A percentile compares a stretch with the other conserved stretches of the same genome.
Conservation (phyloP, 1,284 basidiomycete genomes). For the Apiotrichum gamsii region DNA sequence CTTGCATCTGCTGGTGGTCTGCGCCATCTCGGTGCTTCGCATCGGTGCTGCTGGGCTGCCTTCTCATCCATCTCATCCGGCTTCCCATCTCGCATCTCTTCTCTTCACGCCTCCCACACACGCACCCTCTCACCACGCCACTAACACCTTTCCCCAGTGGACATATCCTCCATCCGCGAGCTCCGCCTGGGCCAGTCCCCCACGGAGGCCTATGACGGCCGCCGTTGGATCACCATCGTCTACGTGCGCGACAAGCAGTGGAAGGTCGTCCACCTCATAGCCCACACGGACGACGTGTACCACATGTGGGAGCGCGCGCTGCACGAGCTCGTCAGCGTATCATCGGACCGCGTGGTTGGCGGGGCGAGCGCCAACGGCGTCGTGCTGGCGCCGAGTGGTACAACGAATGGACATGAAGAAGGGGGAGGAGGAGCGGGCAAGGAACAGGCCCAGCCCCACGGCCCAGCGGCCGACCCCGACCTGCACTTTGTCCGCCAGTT, state of each 20-base stretch:
- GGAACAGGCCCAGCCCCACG: constrained; percentile 13
- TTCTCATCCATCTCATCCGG: too few species aligned
- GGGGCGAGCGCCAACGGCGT: background rate
- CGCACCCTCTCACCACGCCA: background rate
- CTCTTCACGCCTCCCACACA: too few species aligned
- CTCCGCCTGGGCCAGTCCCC: constrained; percentile 69
- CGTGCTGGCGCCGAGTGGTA: too few species aligned
- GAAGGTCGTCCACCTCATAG: constrained; percentile 87
- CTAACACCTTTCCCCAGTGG: constrained; percentile 55
- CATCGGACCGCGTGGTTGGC: constrained; percentile 30
- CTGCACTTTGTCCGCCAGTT: constrained; percentile 41
- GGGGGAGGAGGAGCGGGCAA: too few species aligned
- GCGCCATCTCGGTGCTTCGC: background rate
- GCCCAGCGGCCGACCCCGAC: constrained; percentile 40
- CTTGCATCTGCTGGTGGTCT: too few species aligned
- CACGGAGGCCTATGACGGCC: constrained; percentile 51
- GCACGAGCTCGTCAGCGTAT: constrained; percentile 42
- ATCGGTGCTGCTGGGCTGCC: background rate
- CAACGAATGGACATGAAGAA: too few species aligned
- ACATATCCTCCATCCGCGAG: constrained; percentile 86
- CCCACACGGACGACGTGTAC: constrained; percentile 64
- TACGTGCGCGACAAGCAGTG: constrained; percentile 59
- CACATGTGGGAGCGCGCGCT: constrained; percentile 51
- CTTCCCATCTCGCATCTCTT: too few species aligned
- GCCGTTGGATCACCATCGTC: constrained; percentile 51